These are phyloP conservation scores for Kodamaea anthophila DNA, from an alignment of 1,139 yeast species.

Conservation along the genomic window DNA sequence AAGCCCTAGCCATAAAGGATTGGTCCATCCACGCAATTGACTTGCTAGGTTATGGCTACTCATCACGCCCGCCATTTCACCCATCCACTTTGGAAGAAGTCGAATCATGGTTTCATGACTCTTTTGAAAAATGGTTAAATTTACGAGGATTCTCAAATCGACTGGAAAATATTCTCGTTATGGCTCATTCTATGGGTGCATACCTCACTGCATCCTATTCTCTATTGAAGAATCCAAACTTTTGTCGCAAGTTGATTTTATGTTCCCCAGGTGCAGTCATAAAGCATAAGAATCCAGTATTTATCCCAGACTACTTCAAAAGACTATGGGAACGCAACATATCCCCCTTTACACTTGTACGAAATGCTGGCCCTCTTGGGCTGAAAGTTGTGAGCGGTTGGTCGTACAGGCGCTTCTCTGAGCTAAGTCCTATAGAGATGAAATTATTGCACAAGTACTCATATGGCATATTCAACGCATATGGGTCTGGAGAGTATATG, in stretches of 20 bases:
- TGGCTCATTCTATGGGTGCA: constrained; percentile 65
- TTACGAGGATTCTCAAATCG: constrained; percentile 23
- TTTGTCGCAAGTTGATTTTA: constrained; percentile 44
- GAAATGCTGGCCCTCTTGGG: constrained; percentile 62
- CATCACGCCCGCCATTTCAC: constrained; percentile 54
- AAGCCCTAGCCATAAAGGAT: constrained; percentile 28
- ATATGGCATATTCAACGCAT: constrained; percentile 63
- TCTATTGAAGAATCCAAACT: constrained; percentile 32
- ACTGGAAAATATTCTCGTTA: constrained; percentile 27
- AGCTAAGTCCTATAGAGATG: constrained; percentile 24
- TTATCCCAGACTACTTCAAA: constrained; percentile 58
- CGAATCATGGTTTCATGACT: constrained; percentile 50
- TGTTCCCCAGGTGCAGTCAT: constrained; percentile 65
- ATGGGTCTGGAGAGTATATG: constrained; percentile 75
- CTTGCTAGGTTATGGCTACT: constrained; percentile 70
- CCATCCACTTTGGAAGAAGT: constrained; percentile 24
- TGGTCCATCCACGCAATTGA: constrained; percentile 73
- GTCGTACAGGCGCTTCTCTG: constrained; percentile 62
- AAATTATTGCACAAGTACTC: constrained; percentile 59
- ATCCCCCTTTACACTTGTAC: constrained; percentile 63
- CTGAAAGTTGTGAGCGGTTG: constrained; percentile 73
- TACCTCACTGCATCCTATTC: constrained; percentile 47
- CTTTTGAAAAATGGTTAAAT: constrained; percentile 41
- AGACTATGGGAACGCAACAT: constrained; percentile 64
- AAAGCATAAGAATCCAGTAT: constrained; percentile 34